A percentile compares a stretch with the other conserved stretches of the same genome.
These are phyloP conservation scores for Serpula lacrymans DNA, from an alignment of 768 basidiomycete species.

Conservation along the genomic window DNA sequence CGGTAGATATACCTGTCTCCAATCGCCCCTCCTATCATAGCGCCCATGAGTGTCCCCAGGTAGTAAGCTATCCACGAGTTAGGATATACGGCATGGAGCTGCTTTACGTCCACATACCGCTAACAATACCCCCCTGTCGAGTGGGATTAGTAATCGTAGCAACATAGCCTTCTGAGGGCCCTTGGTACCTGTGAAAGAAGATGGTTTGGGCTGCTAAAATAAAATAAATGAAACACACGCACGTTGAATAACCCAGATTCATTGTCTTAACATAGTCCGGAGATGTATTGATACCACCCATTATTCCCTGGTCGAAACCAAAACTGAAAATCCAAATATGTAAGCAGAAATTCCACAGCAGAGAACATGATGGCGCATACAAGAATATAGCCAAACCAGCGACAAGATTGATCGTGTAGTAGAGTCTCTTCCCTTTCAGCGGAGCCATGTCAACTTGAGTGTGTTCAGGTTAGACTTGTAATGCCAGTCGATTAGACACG, in stretches of 20 bases:
- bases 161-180: constrained; percentile 39
- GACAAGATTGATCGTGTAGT: constrained; percentile 25
- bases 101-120: constrained; percentile 24
- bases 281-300: constrained; percentile 44
- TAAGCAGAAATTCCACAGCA: neutral
- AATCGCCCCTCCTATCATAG: constrained; percentile 37
- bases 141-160: constrained; percentile 41
- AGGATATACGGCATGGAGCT: neutral
- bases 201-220: too few species aligned
- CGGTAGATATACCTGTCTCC: constrained; percentile 22
- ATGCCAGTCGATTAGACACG: too few species aligned
- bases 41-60: constrained; percentile 39
- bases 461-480: too few species aligned
- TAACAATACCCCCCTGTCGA: constrained; percentile 43
- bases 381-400: constrained; percentile 32
- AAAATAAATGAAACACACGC: constrained; percentile 3
- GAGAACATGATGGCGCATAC: constrained; percentile 11
- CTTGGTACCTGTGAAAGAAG: constrained; percentile 24
- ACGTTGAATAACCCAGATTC: constrained; percentile 37
- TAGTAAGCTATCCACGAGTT: constrained; percentile 32
- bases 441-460: too few species aligned
- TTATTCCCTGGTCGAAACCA: constrained; percentile 48
- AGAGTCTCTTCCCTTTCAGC: constrained; percentile 22
- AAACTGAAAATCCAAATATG: constrained; percentile 33
- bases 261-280: constrained; percentile 41